A percentile compares a stretch with the other conserved stretches of the same genome.
These are phyloP conservation scores for Fusarium falciforme DNA, from an alignment of 2,329 filamentous ascomycete genomes.

Conservation along the genomic window DNA sequence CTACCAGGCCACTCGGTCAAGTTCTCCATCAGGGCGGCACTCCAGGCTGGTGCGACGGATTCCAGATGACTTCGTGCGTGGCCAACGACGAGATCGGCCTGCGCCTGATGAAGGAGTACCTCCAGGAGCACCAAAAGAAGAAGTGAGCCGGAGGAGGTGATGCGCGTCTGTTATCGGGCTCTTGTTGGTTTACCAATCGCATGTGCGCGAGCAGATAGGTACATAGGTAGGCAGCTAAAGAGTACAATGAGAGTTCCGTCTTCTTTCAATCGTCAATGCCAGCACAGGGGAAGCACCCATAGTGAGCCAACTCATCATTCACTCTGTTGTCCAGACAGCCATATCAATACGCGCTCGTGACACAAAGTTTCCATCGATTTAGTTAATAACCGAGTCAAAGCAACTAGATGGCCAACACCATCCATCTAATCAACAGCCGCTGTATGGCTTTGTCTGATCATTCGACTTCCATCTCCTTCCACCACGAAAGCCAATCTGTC, in stretches of 20 bases:
- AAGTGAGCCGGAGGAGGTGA: background rate
- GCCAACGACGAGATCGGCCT: background rate
- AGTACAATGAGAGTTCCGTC: no score
- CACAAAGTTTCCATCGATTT: background rate
- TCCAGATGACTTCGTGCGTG: background rate
- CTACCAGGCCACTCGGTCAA: background rate
- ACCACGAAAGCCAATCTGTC: background rate
- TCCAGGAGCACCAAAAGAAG: background rate
- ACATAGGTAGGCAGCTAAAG: background rate
- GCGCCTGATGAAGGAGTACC: background rate
- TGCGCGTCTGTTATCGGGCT: background rate
- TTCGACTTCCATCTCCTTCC: background rate
- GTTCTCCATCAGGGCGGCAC: background rate
- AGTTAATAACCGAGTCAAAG: background rate
- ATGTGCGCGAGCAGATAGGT: background rate
- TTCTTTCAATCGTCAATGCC: no score
- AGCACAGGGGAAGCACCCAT: no score
- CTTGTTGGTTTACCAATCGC: background rate
- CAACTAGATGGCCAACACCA: background rate
- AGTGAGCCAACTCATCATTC: no score
- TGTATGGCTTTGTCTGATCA: background rate
- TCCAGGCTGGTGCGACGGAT: background rate
- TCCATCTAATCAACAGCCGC: background rate
- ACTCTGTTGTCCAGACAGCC: background rate
- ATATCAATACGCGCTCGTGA: background rate